Base-by-base conservation (phyloP, 1,284 basidiomycete genomes). In the Ustilago tritici region DNA sequence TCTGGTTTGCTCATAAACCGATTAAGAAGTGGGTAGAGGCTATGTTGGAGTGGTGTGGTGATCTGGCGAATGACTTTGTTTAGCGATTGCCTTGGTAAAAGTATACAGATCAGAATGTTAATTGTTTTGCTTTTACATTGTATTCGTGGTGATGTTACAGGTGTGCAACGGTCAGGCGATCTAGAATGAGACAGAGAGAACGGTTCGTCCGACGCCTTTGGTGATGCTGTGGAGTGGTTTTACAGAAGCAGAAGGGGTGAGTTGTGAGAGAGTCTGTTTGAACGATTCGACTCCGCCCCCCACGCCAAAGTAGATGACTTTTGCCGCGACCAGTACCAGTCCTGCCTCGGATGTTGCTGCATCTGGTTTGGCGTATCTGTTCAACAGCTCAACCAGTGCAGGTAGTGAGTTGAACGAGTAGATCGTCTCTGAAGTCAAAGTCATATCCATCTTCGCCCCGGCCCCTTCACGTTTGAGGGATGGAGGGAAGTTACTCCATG, bases 271-370 rank as follows among this genome's bases (percentile, higher is more conserved):
- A n/a, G 80, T 78, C 28, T 84, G 70, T 19, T 91, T 85, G 84
- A 99, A 97, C 66, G 92, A 92, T 28, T 90, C 87, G 10, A 95
- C 89, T 0, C 95, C 93, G 0, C 95, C 95, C 0, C 96, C 96
- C 4, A 98, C 95, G 17, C 96, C 96, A 87, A 98, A 98, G 86
- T 99, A 98, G 34, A 98, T 88, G 11, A 94, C 89, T 87, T 95
- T 98, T n/a, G 92, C 92, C 0, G 94, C 93, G 4, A 94, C 91
- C 14, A 95, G 89, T 81, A 92, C 93, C 10, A 89, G 50, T n/a
- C 49, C 62, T 11, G 60, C 49, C 12, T 54, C 38, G 8, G 28
- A 50, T 19, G 43, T 19, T 19, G 8, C n/a, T n/a, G n/a, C 19
- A 4, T 55, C 32, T 3, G 60, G 50, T 31, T 55, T 53, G 32